Evolutionary conservation across 257 asterid genomes (phyloP), one percentile per base, ranked within the genome.

Genomic region (Dorcoceras hygrometricum): DNA sequence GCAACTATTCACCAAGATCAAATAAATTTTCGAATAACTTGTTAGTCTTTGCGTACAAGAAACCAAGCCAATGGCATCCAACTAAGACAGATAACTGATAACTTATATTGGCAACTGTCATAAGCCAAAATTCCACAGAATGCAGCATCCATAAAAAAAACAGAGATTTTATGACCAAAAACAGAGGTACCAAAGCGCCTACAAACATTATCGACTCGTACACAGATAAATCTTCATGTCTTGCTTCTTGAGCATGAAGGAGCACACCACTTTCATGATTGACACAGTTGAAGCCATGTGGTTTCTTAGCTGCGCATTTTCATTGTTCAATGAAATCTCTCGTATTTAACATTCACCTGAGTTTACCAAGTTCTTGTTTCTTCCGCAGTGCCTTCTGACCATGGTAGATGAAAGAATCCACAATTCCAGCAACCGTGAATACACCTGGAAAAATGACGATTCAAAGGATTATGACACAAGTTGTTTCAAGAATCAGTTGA

Each of bases 341-440:
- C 54, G 39, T 67, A 62, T 61, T 64, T 23, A 22, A 39, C 32
- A 24, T 24, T 76, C 73, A 83, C 63, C 95, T 72, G 75, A 84
- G 86, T 77, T 90, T 93, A 46, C 99, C 99, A 0, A 90, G 70
- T 65, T 89, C 87, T 43, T 78, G 67, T 76, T 94, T 94, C 93
- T 80, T 92, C 81, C 78, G 84, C n/a, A 94, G 65, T 23, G 95
- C 96, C 85, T 78, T 90, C 64, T 87, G 90, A 57, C 97, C 92
- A 16, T 94, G 99, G 77, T 85, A 94, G 23, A 90, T 48, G 66
- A 89, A 90, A 26, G 99, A 77, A 70, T 90, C 99, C 62, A 90
- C 80, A 62, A 94, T 88, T 65, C 99, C 99, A 22, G 99, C 97
- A 64, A 94, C 92, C 5, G 99, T 89, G 72, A 90, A 94, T 46